phyloP scores from a whole-genome alignment of 139 green algal species.

The Chlorokybus atmophyticus region DNA sequence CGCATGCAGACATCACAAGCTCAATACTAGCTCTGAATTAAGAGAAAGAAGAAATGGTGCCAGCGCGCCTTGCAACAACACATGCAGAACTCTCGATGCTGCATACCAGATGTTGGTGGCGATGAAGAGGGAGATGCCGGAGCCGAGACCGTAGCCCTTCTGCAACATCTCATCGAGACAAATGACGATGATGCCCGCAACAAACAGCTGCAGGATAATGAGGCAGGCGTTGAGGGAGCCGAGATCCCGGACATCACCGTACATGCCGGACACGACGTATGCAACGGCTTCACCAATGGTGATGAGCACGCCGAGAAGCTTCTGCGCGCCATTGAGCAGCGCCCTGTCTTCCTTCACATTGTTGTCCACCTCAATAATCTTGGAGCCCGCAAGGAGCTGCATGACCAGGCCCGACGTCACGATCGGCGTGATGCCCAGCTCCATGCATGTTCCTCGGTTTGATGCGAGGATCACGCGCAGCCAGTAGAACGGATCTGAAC shows the following conservation, averaged over 20 bases:
- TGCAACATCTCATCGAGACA: slow-evolving; percentile 94
- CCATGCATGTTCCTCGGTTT: slow-evolving; percentile 92
- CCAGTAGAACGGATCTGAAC: slow-evolving; percentile 95
- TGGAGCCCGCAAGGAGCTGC: slow-evolving; percentile 90
- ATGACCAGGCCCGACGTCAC: slow-evolving; percentile 93
- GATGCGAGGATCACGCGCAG: slow-evolving; percentile 93
- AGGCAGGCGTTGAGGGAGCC: slow-evolving; percentile 79
- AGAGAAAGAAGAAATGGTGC: too few species aligned
- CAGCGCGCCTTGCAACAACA: too few species aligned
- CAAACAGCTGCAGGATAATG: slow-evolving; percentile 94
- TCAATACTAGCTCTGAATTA: too few species aligned
- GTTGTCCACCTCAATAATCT: slow-evolving; percentile 97
- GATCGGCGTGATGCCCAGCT: slow-evolving; percentile 93
- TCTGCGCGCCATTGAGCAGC: slow-evolving; percentile 87
- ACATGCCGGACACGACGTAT: slow-evolving; percentile 99
- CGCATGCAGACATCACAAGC: too few species aligned
- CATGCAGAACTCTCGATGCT: too few species aligned
- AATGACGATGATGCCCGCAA: slow-evolving; percentile 95
- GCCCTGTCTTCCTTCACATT: slow-evolving; percentile 87
- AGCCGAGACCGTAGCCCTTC: slow-evolving; percentile 92
- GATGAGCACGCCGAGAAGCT: slow-evolving; percentile 96
- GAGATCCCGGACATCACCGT: slow-evolving; percentile 87
- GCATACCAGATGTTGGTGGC: slow-evolving; percentile 94
- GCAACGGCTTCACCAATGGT: slow-evolving; percentile 96
- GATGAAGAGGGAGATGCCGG: slow-evolving; percentile 98